phyloP scores from a whole-genome alignment of 495 filamentous ascomycete genomes.

The Penicillium pulvis region DNA sequence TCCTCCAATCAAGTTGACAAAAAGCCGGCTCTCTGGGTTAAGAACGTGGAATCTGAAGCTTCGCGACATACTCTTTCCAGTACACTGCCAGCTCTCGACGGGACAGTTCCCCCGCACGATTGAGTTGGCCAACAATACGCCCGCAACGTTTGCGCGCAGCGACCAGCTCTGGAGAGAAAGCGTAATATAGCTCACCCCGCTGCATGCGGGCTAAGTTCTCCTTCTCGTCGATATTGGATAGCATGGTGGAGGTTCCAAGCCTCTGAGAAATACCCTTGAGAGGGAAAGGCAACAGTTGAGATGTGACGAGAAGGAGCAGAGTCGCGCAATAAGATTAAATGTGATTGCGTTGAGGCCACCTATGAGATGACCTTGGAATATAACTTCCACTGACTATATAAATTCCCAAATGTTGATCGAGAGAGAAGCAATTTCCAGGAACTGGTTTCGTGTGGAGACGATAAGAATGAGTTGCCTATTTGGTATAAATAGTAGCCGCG shows the following conservation, averaged over 20 bases:
- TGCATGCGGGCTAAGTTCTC: neutral
- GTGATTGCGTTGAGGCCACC: neutral
- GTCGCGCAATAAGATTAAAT: neutral
- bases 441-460: neutral
- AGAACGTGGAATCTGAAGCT: neutral
- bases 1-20: neutral
- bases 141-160: slow-evolving; percentile 61
- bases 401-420: too few relatives aligned
- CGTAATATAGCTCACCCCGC: slow-evolving; percentile 46
- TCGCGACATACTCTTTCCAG: slow-evolving; percentile 67
- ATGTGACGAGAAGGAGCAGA: neutral
- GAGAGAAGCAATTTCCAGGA: too few relatives aligned
- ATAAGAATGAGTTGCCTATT: neutral
- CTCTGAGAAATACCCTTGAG: neutral
- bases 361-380: neutral
- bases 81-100: slow-evolving; percentile 63
- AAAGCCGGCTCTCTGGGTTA: neutral
- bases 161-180: slow-evolving; percentile 56
- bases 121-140: slow-evolving; percentile 62
- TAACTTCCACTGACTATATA: too few relatives aligned
- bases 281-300: neutral
- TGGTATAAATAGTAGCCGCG: neutral
- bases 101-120: slow-evolving; percentile 57
- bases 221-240: slow-evolving; percentile 1
- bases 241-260: neutral